Conservation (phyloP, 257 asterid species). For the Penstemon eatonii region DNA sequence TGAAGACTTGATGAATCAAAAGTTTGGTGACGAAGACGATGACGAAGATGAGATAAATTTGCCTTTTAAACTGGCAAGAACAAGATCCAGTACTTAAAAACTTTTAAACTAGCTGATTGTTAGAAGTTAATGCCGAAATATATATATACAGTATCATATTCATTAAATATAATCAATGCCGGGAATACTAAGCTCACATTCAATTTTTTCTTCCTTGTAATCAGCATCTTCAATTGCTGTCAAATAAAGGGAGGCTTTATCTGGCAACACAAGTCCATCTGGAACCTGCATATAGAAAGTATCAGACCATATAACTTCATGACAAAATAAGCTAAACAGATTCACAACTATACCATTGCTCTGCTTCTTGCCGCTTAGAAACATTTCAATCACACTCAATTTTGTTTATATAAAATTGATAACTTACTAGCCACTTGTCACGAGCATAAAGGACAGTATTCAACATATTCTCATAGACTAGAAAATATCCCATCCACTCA, state of each 20-base stretch:
- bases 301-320: not conserved
- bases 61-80: conserved; percentile 65
- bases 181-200: conserved; percentile 57
- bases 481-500: conserved; percentile 98
- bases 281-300: conserved; percentile 46
- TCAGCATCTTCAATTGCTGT: conserved; percentile 99
- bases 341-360: too few species aligned
- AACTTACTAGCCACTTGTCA: conserved; percentile 89
- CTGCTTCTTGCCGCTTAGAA: not conserved
- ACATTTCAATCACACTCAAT: not conserved
- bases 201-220: conserved; percentile 94
- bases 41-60: conserved; percentile 61
- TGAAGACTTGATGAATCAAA: conserved; percentile 85
- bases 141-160: too few species aligned
- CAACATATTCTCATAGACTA: conserved; percentile 90
- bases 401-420: not conserved
- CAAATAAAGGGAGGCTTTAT: conserved; percentile 78
- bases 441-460: conserved; percentile 90
- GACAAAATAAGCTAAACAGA: too few species aligned
- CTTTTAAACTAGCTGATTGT: not conserved
- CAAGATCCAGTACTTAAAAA: conserved; percentile 2
- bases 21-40: conserved; percentile 65
- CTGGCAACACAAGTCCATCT: conserved; percentile 84
- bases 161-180: conserved; percentile 1
- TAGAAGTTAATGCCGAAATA: too few species aligned